phyloP scores from a whole-genome alignment of 208 protist species.

The Leishmania tropica region DNA sequence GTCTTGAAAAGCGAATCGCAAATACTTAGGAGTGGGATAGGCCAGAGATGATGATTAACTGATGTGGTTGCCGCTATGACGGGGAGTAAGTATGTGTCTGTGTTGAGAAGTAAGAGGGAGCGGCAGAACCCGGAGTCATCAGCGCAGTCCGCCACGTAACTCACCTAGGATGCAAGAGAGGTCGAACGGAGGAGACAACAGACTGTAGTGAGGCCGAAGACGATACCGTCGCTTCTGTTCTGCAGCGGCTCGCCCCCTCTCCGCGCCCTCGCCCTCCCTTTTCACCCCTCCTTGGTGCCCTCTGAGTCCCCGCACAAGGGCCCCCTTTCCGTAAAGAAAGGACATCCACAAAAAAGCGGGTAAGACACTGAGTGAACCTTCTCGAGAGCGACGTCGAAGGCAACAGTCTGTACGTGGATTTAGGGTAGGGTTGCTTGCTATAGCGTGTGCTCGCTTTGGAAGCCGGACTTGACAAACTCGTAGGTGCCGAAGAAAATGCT shows the following conservation, averaged over 20 bases:
- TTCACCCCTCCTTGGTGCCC: not conserved
- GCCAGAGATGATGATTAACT: not conserved
- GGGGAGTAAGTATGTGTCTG: not conserved
- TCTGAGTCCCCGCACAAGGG: not conserved
- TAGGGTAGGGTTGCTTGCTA: not conserved
- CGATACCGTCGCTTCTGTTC: not conserved
- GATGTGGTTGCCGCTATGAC: not conserved
- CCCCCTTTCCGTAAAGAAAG: not conserved
- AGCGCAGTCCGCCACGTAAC: not conserved
- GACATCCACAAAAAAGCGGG: not conserved
- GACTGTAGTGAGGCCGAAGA: not conserved
- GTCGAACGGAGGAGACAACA: not conserved
- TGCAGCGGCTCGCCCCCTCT: not conserved
- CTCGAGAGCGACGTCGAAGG: not conserved
- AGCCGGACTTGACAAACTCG: conserved; percentile 55
- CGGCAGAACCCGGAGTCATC: not conserved
- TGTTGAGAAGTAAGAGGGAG: not conserved
- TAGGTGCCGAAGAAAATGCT: conserved; percentile 93
- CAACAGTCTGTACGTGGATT: not conserved
- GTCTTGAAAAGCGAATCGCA: not conserved
- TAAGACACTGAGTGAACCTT: not conserved
- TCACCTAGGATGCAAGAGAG: not conserved
- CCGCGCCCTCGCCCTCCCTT: no score
- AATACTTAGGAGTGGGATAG: not conserved
- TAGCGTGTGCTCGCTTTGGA: conserved; percentile 4